These are phyloP conservation scores for Parafenestella ontariensis DNA, from an alignment of 2,329 filamentous ascomycete genomes.

Conservation along the genomic window DNA sequence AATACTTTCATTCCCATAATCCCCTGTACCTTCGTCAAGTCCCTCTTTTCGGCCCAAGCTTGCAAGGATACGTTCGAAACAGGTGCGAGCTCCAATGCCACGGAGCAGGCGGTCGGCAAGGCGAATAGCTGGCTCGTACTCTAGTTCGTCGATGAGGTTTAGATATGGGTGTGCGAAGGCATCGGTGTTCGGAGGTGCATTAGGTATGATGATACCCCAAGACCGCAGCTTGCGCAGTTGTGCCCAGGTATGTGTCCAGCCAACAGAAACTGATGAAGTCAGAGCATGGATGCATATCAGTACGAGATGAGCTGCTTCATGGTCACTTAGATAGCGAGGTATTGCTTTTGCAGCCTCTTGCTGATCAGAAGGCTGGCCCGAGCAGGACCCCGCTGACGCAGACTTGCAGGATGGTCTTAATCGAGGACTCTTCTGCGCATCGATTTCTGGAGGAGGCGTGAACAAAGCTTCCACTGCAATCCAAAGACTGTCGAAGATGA, in stretches of 20 bases:
- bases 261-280: conserved; percentile 42
- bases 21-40: not conserved
- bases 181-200: conserved; percentile 25
- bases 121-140: conserved; percentile 60
- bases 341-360: not conserved
- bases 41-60: conserved; percentile 14
- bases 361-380: not conserved
- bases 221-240: conserved; percentile 48
- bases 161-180: conserved; percentile 40
- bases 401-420: conserved; percentile 25
- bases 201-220: conserved; percentile 46
- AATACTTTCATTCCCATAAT: not conserved
- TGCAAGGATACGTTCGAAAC: conserved; percentile 58
- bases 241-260: conserved; percentile 41
- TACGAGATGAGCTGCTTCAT: conserved; percentile 51
- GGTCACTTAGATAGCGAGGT: conserved; percentile 36
- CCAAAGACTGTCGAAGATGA: conserved; percentile 49
- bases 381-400: not conserved
- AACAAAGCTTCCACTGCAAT: conserved; percentile 42
- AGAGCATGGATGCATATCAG: conserved; percentile 52
- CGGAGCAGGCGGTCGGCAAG: conserved; percentile 58
- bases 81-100: conserved; percentile 57
- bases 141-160: conserved; percentile 52
- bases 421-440: conserved; percentile 31
- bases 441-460: conserved; percentile 43